These are phyloP conservation scores for Aureoboletus auriporus DNA, from an alignment of 768 basidiomycete species.

Conservation along the genomic window DNA sequence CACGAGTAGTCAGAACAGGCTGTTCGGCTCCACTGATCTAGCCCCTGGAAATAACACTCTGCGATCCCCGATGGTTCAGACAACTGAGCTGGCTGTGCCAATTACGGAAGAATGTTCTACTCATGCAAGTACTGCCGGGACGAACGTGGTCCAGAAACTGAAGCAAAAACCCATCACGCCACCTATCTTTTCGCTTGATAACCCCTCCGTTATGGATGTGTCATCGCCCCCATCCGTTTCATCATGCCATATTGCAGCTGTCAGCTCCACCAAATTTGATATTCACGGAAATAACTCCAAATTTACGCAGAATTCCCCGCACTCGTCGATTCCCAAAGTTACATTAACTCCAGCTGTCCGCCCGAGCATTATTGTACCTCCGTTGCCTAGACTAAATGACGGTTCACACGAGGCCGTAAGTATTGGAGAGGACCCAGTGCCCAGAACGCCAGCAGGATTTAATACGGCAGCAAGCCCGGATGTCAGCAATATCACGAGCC, in stretches of 20 bases:
- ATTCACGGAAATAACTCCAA: constrained; percentile 2
- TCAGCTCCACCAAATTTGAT: constrained; percentile 8
- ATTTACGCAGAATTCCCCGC: not conserved
- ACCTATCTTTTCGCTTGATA: not conserved
- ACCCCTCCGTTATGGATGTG: not conserved
- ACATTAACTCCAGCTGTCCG: not conserved
- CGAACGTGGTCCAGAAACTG: not conserved
- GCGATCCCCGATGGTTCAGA: not conserved
- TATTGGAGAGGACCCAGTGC: not conserved
- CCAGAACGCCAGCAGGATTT: constrained; percentile 8
- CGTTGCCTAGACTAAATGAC: not conserved
- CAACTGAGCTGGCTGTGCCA: constrained; percentile 3
- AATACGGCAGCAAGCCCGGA: constrained; percentile 1
- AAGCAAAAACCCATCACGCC: not conserved
- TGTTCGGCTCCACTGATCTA: constrained; percentile 11
- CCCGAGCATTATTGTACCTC: not conserved
- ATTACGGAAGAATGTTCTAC: not conserved
- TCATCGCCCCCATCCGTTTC: not conserved
- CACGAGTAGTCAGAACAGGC: constrained; percentile 1
- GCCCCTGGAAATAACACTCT: not conserved
- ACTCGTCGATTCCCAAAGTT: not conserved
- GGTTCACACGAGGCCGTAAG: not conserved
- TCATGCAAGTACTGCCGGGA: not conserved
- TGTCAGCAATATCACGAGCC: constrained; percentile 21
- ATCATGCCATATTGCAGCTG: not conserved